Evolutionary conservation across 2,329 filamentous ascomycete species (phyloP).

Genomic region (Aspergillus aculeatinus): DNA sequence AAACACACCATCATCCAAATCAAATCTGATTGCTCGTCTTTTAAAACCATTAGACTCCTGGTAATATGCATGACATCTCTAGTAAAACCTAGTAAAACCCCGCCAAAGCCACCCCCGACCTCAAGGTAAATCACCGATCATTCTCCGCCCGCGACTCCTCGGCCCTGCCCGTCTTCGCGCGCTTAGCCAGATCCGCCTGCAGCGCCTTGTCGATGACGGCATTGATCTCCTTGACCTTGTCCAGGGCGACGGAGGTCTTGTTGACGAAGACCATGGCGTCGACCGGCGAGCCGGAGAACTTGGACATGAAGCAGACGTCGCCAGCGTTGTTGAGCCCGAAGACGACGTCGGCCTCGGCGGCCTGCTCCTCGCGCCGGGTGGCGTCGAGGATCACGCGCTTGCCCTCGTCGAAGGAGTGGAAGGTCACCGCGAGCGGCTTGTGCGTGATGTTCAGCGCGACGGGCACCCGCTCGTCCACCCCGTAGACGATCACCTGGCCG

Average conservation of each 20-base stretch:
- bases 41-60: not conserved
- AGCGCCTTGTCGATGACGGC: conserved; percentile 70
- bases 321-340: conserved; percentile 86
- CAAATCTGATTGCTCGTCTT: not conserved
- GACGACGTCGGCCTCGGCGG: conserved; percentile 66
- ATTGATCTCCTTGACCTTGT: conserved; percentile 78
- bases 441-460: conserved; percentile 89
- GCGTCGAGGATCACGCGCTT: conserved; percentile 47
- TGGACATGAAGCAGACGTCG: conserved; percentile 87
- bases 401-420: conserved; percentile 69
- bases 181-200: conserved; percentile 68
- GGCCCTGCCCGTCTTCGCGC: conserved; percentile 67
- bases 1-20: not conserved
- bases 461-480: conserved; percentile 79
- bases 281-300: conserved; percentile 79
- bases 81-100: not conserved
- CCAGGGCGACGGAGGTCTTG: conserved; percentile 71
- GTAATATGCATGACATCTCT: not conserved
- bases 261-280: conserved; percentile 76
- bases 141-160: conserved; percentile 85
- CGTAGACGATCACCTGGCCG: conserved; percentile 80
- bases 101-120: not conserved
- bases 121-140: conserved; percentile 58
- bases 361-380: conserved; percentile 51
- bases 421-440: conserved; percentile 86